Conservation (phyloP, 2,329 filamentous ascomycete genomes). For the Thelonectria olida region DNA sequence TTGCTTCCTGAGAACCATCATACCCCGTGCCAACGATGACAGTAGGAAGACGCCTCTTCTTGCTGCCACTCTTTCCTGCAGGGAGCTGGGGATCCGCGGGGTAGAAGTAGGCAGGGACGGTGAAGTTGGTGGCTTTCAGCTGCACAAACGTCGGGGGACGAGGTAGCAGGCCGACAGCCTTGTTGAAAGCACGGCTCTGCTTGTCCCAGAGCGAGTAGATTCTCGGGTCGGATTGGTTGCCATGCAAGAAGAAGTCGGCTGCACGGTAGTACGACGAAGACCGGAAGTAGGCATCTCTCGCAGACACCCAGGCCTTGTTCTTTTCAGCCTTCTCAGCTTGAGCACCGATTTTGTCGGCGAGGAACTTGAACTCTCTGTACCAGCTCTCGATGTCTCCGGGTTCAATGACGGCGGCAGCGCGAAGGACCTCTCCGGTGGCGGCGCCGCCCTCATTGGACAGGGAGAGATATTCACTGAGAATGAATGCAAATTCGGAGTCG, state of each 20-base stretch:
- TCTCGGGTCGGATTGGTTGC: conserved; percentile 50
- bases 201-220: conserved; percentile 49
- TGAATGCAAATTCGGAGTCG: conserved; percentile 26
- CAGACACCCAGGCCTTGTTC: conserved; percentile 25
- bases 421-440: conserved; percentile 22
- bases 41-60: conserved; percentile 40
- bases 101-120: conserved; percentile 47
- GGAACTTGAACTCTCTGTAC: conserved; percentile 12
- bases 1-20: conserved; percentile 53
- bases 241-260: conserved; percentile 54
- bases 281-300: conserved; percentile 45
- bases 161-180: conserved; percentile 46
- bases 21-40: conserved; percentile 52
- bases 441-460: conserved; percentile 26
- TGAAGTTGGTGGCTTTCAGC: conserved; percentile 43
- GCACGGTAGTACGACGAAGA: conserved; percentile 53
- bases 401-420: conserved; percentile 19
- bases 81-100: neutral
- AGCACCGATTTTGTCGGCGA: conserved; percentile 9
- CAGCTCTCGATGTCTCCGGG: conserved; percentile 16
- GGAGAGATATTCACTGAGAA: conserved; percentile 25
- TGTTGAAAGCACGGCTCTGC: conserved; percentile 49
- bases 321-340: conserved; percentile 3
- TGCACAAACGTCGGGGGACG: conserved; percentile 45
- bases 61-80: neutral